Percentiles rank a stretch among this genome's conserved stretches.
Evolutionary conservation across 345 rosid genomes (phyloP).

Genomic region (Anastatica hierochuntica): DNA sequence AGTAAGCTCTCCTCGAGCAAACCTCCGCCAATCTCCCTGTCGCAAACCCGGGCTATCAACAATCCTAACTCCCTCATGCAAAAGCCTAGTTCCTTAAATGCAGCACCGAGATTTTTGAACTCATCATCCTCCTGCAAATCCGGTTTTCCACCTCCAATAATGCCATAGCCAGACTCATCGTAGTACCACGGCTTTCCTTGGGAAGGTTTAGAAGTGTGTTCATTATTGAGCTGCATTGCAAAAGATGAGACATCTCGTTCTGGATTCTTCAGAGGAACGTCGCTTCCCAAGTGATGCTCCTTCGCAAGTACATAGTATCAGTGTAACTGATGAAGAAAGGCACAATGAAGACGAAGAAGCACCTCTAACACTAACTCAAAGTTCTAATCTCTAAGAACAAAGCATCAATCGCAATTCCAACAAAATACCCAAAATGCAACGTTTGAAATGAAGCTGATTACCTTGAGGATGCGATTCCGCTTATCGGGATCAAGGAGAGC

Average conservation of each 20-base stretch:
- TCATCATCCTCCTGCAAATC: conserved; percentile 14
- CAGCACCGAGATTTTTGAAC: conserved; percentile 40
- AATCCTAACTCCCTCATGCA: conserved; percentile 76
- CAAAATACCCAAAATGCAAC: neutral
- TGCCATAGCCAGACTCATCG: neutral
- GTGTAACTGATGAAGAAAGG: neutral
- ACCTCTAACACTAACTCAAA: neutral
- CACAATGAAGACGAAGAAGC: too few species aligned
- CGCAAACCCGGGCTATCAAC: conserved; percentile 59
- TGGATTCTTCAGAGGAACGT: conserved; percentile 73
- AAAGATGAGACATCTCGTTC: conserved; percentile 69
- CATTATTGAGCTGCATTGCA: conserved; percentile 56
- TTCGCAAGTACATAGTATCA: conserved; percentile 17
- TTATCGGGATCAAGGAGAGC: conserved; percentile 51
- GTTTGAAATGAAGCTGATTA: neutral
- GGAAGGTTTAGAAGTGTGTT: conserved; percentile 25
- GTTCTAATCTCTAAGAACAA: conserved; percentile 1
- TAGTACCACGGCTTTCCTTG: neutral
- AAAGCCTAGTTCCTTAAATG: conserved; percentile 54
- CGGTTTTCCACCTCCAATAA: conserved; percentile 14
- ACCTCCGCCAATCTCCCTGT: conserved; percentile 58
- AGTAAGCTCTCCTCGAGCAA: conserved; percentile 57
- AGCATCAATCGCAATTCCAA: neutral
- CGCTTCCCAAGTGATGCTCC: conserved; percentile 78
- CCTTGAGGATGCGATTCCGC: conserved; percentile 60